Evolutionary conservation across 495 filamentous ascomycete species (phyloP), one percentile per base, ranked within the genome.

Genomic region (Penicillium angulare): DNA sequence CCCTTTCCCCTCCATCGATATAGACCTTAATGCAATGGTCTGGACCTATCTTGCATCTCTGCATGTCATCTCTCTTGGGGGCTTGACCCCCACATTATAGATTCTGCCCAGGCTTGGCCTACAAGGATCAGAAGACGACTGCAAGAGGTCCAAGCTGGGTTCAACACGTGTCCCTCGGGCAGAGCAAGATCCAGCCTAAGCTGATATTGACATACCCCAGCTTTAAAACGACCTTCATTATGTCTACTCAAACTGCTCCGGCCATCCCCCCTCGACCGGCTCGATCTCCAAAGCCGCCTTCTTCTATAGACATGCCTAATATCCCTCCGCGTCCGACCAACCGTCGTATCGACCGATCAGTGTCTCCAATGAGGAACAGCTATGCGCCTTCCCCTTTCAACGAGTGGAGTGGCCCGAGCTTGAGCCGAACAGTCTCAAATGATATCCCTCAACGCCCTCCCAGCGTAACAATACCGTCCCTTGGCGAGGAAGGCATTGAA

Each of bases 401-500:
- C 67, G 88, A 90, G 59, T 67, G 63, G 49, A 68, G 68, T 47
- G 67, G 77, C 43, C 75, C 74, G 26, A 63, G 70, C 38, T 61
- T 80, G 31, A 62, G 56, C 56, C 73, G 74, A 22, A 72, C 74
- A 38, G 66, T 70, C 51, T 76, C 78, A 23, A 73, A 77, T 52
- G 77, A 79, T 17, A 49, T 78, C 35, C 82, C 81, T 10, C 63
- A 53, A 12, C 86, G 88, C 27, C 82, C 88, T 3, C 84, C 85
- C 27, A 93, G 88, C 61, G 86, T 92, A 41, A 81, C 84, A 24
- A 83, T 96, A 59, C 90, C 91, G 16, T 87, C 88, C 2, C 76
- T 95, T 45, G 92, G 92, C 24, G 85, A 96, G 66, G 92, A 97
- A 70, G 92, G 92, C 47, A 83, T 75, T 50, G 92, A 97, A 72